phyloP scores from a whole-genome alignment of 495 filamentous ascomycete genomes.

The Xylaria cubensis region DNA sequence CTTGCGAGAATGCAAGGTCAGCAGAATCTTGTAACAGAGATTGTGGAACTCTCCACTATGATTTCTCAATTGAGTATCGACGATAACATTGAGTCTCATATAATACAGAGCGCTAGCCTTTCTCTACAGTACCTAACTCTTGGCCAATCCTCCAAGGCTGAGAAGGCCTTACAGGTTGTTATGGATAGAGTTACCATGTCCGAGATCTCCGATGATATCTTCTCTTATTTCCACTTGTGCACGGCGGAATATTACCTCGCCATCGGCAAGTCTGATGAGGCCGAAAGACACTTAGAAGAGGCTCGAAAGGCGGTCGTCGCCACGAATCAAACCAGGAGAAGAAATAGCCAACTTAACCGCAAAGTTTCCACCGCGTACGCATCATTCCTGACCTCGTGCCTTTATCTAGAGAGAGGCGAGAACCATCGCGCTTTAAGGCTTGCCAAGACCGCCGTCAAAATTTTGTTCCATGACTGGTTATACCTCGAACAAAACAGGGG shows the following conservation, averaged over 20 bases:
- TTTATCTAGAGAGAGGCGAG: constrained; percentile 68
- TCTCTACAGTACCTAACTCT: constrained; percentile 76
- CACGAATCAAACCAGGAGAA: constrained; percentile 27
- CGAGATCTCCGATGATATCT: constrained; percentile 38
- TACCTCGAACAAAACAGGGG: constrained; percentile 60
- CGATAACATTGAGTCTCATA: constrained; percentile 59
- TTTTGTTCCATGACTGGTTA: constrained; percentile 74
- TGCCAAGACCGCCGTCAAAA: constrained; percentile 69
- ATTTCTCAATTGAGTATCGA: constrained; percentile 64
- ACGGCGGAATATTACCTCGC: constrained; percentile 76
- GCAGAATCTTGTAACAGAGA: constrained; percentile 50
- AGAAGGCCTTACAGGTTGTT: constrained; percentile 66
- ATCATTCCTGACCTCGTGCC: constrained; percentile 64
- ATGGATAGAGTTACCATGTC: constrained; percentile 43
- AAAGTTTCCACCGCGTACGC: constrained; percentile 58
- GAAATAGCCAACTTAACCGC: constrained; percentile 37
- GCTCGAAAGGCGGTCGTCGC: constrained; percentile 39
- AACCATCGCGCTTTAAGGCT: constrained; percentile 68
- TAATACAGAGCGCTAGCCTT: constrained; percentile 64
- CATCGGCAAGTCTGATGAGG: constrained; percentile 68
- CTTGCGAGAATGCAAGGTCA: constrained; percentile 78
- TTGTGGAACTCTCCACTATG: constrained; percentile 54
- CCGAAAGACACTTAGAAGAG: constrained; percentile 49
- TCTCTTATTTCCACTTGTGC: constrained; percentile 68
- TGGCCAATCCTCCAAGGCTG: constrained; percentile 79